These are phyloP conservation scores for Colletotrichum sp. DNA, from an alignment of 2,329 filamentous ascomycete species.

Conservation along the genomic window DNA sequence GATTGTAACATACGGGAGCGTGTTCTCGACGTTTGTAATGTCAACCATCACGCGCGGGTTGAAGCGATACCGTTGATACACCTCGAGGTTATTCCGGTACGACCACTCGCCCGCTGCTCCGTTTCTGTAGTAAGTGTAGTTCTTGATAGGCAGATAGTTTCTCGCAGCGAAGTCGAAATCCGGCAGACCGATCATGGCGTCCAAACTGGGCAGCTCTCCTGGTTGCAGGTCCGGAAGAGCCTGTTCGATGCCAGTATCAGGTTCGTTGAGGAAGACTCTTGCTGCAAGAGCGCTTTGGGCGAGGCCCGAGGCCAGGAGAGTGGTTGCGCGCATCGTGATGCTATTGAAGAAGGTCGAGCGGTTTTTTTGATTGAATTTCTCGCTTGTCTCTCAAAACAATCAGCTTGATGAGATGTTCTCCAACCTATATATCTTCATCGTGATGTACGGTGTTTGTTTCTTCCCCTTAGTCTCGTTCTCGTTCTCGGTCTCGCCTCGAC, in stretches of 20 bases:
- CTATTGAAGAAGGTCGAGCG: background rate
- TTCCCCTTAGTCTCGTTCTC: background rate
- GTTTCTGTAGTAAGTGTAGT: constrained; percentile 62
- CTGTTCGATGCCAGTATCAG: constrained; percentile 49
- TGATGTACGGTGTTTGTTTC: background rate
- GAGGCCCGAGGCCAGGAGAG: constrained; percentile 28
- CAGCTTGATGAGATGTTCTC: background rate
- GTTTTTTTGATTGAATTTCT: background rate
- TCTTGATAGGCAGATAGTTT: constrained; percentile 47
- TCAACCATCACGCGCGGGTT: constrained; percentile 56
- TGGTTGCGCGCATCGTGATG: constrained; percentile 27
- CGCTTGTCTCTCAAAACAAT: background rate
- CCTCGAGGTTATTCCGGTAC: constrained; percentile 62
- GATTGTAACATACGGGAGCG: constrained; percentile 32
- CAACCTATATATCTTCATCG: background rate
- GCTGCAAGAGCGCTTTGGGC: constrained; percentile 42
- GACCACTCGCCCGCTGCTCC: constrained; percentile 62
- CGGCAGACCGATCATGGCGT: constrained; percentile 51
- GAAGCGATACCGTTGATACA: constrained; percentile 52
- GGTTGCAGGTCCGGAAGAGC: constrained; percentile 36
- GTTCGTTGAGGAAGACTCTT: constrained; percentile 48
- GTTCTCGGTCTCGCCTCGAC: background rate
- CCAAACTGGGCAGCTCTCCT: constrained; percentile 45
- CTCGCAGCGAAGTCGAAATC: constrained; percentile 61
- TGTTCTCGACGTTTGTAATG: constrained; percentile 46